These are phyloP conservation scores for Globisporangium nagaii DNA, from an alignment of 352 stramenopile genomes.

Conservation along the genomic window DNA sequence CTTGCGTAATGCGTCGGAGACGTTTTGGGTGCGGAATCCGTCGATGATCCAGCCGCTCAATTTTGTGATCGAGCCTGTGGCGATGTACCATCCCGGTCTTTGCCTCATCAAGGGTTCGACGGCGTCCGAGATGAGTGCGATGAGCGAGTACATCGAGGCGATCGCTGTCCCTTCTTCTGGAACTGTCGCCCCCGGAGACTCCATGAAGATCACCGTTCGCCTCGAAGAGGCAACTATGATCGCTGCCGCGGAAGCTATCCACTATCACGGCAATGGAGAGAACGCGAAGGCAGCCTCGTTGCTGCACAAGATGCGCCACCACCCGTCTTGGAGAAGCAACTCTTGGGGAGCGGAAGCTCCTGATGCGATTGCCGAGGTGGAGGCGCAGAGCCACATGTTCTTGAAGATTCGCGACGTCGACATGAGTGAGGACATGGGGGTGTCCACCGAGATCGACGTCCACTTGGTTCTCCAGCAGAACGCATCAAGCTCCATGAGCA, in stretches of 20 bases:
- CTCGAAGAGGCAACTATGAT: conserved; percentile 55
- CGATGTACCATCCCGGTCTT: conserved; percentile 58
- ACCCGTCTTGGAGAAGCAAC: conserved; percentile 79
- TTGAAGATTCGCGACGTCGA: conserved; percentile 70
- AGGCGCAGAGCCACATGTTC: conserved; percentile 65
- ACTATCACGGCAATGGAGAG: conserved; percentile 24
- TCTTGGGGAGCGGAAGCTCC: conserved; percentile 66
- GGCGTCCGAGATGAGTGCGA: conserved; percentile 57
- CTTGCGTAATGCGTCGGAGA: conserved; percentile 62
- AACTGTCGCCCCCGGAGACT: conserved; percentile 62
- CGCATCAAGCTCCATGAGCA: conserved; percentile 13
- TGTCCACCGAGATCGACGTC: conserved; percentile 62
- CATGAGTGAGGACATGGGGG: conserved; percentile 36
- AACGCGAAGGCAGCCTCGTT: conserved; percentile 26
- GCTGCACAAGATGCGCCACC: conserved; percentile 72
- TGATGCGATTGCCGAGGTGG: conserved; percentile 33
- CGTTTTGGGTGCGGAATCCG: conserved; percentile 80
- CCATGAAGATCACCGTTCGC: conserved; percentile 72
- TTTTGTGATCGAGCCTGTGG: conserved; percentile 62
- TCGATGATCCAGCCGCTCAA: conserved; percentile 60
- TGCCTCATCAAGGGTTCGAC: conserved; percentile 58
- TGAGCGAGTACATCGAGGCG: conserved; percentile 76
- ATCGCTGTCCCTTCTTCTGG: conserved; percentile 64
- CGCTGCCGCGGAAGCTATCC: conserved; percentile 18
- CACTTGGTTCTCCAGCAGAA: conserved; percentile 66